Conservation (phyloP, 768 basidiomycete genomes). For the Rhodotorula kratochvilovae region DNA sequence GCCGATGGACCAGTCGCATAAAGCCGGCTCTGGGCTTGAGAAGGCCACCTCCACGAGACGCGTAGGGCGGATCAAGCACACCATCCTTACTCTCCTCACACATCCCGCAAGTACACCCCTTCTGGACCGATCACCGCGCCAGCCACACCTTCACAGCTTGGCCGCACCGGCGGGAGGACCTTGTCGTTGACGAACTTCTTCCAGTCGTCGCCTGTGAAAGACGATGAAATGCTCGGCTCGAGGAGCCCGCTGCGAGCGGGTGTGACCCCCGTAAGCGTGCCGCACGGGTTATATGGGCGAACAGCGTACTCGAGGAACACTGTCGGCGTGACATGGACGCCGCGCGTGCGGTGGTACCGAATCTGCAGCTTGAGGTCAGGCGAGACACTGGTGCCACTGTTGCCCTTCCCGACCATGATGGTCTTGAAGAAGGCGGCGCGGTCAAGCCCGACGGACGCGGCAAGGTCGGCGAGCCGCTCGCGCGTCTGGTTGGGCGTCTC, state of each 20-base stretch:
- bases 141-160: no score
- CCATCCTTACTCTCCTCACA: no score
- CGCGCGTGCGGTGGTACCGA: conserved; percentile 22
- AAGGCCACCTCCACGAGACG: no score
- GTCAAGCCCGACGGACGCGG: conserved; percentile 16
- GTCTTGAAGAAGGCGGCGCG: conserved; percentile 6
- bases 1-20: no score
- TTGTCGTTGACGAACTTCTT: conserved; percentile 27
- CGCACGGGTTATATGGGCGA: not conserved
- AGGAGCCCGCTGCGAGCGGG: conserved; percentile 27
- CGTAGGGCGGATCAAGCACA: no score
- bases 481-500: conserved; percentile 35
- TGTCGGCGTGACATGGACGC: conserved; percentile 36
- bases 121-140: no score
- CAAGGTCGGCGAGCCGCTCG: conserved; percentile 30
- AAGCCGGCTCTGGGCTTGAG: no score
- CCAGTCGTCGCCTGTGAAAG: conserved; percentile 28
- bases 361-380: conserved; percentile 33
- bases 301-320: conserved; percentile 24
- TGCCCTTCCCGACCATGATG: conserved; percentile 27
- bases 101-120: no score
- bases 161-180: not conserved
- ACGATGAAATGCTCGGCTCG: conserved; percentile 31
- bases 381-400: conserved; percentile 27
- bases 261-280: no score